Evolutionary conservation across 1,284 basidiomycete species (phyloP).

Genomic region (Coniferiporia weirii): DNA sequence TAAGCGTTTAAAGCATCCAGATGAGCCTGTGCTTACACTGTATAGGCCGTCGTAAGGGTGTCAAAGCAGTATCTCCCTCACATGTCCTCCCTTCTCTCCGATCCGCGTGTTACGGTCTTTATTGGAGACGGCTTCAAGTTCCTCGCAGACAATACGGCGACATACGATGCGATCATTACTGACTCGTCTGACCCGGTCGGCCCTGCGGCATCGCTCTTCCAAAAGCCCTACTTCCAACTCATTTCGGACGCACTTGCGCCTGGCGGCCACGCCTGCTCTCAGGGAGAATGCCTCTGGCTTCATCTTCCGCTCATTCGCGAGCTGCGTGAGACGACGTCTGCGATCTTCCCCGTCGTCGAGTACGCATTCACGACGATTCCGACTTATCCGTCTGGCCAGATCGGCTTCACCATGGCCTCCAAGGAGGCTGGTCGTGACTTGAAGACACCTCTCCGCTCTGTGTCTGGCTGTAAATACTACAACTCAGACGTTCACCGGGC

Average conservation of each 20-base stretch:
- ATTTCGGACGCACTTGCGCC: constrained; percentile 86
- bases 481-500: constrained; percentile 78
- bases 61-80: constrained; percentile 92
- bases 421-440: constrained; percentile 73
- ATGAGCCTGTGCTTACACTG: neutral
- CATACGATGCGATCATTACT: constrained; percentile 98
- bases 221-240: constrained; percentile 96
- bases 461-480: constrained; percentile 81
- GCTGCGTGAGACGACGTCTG: constrained; percentile 68
- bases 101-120: constrained; percentile 83
- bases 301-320: constrained; percentile 87
- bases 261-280: constrained; percentile 93
- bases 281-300: constrained; percentile 95
- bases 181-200: constrained; percentile 99
- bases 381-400: constrained; percentile 96
- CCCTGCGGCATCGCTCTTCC: constrained; percentile 91
- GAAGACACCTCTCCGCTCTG: constrained; percentile 63
- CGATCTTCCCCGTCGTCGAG: constrained; percentile 81
- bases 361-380: constrained; percentile 98
- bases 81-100: constrained; percentile 84
- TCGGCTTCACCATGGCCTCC: constrained; percentile 91
- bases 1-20: constrained; percentile 23
- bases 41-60: constrained; percentile 88
- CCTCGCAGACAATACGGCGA: constrained; percentile 82
- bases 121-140: constrained; percentile 98